Percentiles rank a stretch among this genome's conserved stretches.
phyloP scores from a whole-genome alignment of 495 filamentous ascomycete genomes.

The Glonium stellatum region DNA sequence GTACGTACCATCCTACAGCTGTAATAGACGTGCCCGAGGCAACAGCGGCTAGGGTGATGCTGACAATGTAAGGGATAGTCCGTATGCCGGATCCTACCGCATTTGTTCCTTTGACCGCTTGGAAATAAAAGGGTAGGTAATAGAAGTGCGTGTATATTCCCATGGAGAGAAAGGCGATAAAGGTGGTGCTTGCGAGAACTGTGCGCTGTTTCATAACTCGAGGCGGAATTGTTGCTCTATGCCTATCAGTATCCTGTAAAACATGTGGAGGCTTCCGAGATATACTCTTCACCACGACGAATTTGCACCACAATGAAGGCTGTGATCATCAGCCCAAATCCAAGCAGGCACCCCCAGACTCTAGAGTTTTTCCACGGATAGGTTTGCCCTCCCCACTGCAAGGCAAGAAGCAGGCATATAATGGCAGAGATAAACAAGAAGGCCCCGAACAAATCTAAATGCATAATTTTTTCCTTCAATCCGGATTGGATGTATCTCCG shows the following conservation, averaged over 20 bases:
- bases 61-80: conserved; percentile 66
- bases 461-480: no score
- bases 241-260: no score
- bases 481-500: no score
- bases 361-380: conserved; percentile 60
- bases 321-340: conserved; percentile 57
- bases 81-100: conserved; percentile 70
- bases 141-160: conserved; percentile 48
- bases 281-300: conserved; percentile 56
- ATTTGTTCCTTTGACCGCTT: conserved; percentile 64
- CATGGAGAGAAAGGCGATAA: conserved; percentile 49
- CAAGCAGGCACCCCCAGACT: conserved; percentile 62
- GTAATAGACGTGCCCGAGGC: conserved; percentile 54
- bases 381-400: conserved; percentile 79
- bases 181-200: conserved; percentile 51
- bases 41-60: conserved; percentile 54
- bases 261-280: no score
- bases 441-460: no score
- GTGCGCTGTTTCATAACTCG: conserved; percentile 66
- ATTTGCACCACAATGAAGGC: conserved; percentile 60
- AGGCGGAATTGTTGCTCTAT: conserved; percentile 70
- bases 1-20: conserved; percentile 65
- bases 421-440: conserved; percentile 60
- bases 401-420: conserved; percentile 63
- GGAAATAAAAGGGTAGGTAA: conserved; percentile 83